A percentile compares a stretch with the other conserved stretches of the same genome.
These are phyloP conservation scores for Volvox carteri DNA, from an alignment of 163 green algal species.

Conservation along the genomic window DNA sequence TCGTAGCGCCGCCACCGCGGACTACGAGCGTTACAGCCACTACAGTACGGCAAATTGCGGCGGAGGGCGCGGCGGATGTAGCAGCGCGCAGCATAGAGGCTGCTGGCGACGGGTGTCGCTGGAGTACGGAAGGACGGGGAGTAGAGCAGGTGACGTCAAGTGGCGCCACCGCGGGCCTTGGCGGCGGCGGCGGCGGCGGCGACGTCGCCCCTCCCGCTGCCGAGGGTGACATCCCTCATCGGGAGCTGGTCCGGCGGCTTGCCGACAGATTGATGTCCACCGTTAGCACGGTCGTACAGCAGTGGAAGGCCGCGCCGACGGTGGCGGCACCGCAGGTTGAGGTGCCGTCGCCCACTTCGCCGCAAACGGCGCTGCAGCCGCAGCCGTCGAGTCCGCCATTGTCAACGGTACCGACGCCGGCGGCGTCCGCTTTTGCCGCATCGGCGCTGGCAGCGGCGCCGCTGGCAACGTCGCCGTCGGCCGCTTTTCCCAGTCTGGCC, in stretches of 20 bases:
- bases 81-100: too few species aligned
- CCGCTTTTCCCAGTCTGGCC: background rate
- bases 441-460: background rate
- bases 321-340: background rate
- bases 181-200: background rate
- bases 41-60: too few species aligned
- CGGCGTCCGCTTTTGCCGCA: background rate
- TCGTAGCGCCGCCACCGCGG: too few species aligned
- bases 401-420: background rate
- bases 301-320: background rate
- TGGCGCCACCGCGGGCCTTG: background rate
- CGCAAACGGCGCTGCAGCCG: background rate
- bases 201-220: background rate
- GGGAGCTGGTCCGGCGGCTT: background rate
- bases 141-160: too few species aligned
- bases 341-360: background rate
- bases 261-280: background rate
- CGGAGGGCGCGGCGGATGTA: too few species aligned
- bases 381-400: background rate
- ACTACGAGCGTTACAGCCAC: too few species aligned
- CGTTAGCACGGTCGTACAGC: background rate
- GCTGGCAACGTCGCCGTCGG: background rate
- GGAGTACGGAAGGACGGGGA: too few species aligned
- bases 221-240: background rate
- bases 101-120: too few species aligned